Percentiles rank a stretch among this genome's conserved stretches.
Conservation (phyloP, 805 yeast species). For the Cyberlindnera petersonii region DNA sequence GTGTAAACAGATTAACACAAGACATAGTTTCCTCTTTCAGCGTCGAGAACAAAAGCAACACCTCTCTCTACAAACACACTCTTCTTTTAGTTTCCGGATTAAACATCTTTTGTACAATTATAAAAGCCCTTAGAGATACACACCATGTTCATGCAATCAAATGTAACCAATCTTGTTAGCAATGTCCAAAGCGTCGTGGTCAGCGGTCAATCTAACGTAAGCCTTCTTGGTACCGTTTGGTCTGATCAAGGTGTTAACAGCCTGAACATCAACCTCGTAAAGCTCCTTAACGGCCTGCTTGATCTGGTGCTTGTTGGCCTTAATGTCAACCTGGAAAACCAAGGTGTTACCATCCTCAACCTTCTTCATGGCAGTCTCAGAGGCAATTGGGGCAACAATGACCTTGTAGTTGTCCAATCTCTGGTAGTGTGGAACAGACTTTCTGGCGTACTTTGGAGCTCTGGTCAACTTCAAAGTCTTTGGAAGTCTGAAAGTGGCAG, state of each 20-base stretch:
- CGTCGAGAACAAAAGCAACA: too few species aligned
- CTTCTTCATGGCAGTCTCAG: conserved; percentile 99
- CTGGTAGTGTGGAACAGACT: conserved; percentile 95
- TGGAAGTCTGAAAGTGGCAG: conserved; percentile 95
- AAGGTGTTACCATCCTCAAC: conserved; percentile 99
- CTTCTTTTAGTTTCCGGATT: conserved; percentile 13
- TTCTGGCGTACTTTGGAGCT: conserved; percentile 91
- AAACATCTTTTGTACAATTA: conserved; percentile 22
- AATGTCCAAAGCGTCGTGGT: conserved; percentile 98
- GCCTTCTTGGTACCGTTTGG: conserved; percentile 99
- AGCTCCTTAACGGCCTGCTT: conserved; percentile 97
- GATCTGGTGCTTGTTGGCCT: conserved; percentile 98
- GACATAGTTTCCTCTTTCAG: too few species aligned
- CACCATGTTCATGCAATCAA: conserved; percentile 40
- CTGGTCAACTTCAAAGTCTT: conserved; percentile 93
- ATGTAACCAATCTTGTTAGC: conserved; percentile 99
- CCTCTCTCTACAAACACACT: neutral
- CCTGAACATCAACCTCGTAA: conserved; percentile 90
- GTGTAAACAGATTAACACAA: too few species aligned
- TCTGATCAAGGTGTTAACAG: conserved; percentile 95
- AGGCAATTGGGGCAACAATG: conserved; percentile 90
- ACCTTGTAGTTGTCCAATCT: conserved; percentile 96
- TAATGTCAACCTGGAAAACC: conserved; percentile 96
- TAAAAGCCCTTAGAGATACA: conserved; percentile 13
- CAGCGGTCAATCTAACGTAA: conserved; percentile 97